Evolutionary conservation across 306 rosid species (phyloP), one percentile per base, ranked within the genome.

Genomic region (Trifolium fragiferum): DNA sequence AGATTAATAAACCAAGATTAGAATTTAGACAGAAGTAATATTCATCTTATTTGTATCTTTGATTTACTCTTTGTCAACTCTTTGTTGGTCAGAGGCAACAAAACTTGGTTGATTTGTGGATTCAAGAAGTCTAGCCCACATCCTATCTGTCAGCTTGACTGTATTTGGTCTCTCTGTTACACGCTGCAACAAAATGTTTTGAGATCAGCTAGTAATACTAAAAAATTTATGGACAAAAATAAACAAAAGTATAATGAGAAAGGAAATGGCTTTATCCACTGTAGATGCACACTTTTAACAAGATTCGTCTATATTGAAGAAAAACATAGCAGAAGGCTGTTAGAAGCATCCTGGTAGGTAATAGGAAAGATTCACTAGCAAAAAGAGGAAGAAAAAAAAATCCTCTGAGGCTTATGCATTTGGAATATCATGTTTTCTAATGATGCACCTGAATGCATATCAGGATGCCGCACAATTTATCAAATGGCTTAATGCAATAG

Each of bases 71-170:
- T 50, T 62, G 41, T 74, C 81, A 76, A 65, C 79, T 16, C 46
- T 69, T 66, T 76, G 87, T 50, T 68, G 78, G 66, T 86, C 68
- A 64, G 70, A 46, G 15, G 73, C 70, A 75, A 87, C 38, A 77
- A 94, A 94, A 80, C 96, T 86, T 49, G 98, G 98, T 70, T 94
- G 98, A 70, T 94, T 91, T 14, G 96, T 94, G 1, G 98, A 94
- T 62, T 90, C 92, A 75, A 94, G 96, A 88, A 91, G 90, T 74
- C 97, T 91, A 66, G 95, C 98, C 97, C 98, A 94, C 96, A 91
- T 88, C 76, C 97, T 85, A 44, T 82, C 96, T 0, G 91, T 90
- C 73, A 94, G 76, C 76, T 59, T 35, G 14, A 91, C 95, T 5
- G 83, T 91, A 55, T 91, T 86, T 79, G 62, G 85, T 6, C 55